Conservation (phyloP, 2,329 filamentous ascomycete species). For the Sclerotinia minor region DNA sequence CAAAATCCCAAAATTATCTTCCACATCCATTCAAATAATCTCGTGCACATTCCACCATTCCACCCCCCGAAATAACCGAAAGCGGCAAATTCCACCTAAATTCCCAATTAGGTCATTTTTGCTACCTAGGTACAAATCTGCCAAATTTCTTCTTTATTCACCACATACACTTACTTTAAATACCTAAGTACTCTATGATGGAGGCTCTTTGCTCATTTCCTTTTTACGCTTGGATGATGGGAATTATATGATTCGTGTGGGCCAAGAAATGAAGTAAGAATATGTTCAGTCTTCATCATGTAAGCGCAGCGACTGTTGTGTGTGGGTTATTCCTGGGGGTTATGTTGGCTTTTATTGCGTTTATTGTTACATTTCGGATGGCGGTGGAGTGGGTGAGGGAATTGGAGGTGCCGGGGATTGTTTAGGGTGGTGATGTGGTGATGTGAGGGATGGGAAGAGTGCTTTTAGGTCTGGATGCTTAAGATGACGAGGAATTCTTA, state of each 20-base stretch:
- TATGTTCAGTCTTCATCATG: constrained; percentile 20
- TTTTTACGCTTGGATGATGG: not conserved
- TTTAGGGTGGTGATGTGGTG: not conserved
- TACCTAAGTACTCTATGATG: not conserved
- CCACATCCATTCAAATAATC: not conserved
- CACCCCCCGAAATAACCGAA: constrained; percentile 9
- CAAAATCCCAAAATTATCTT: not conserved
- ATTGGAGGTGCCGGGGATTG: constrained; percentile 2
- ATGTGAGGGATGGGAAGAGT: not conserved
- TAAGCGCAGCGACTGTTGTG: constrained; percentile 13
- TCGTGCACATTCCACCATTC: not conserved
- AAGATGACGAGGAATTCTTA: too few relatives aligned
- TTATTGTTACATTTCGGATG: constrained; percentile 20
- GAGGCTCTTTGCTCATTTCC: not conserved
- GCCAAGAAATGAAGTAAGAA: constrained; percentile 11
- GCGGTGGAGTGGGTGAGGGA: constrained; percentile 14
- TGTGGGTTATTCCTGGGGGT: constrained; percentile 20
- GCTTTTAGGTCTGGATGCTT: too few relatives aligned
- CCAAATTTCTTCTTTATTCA: not conserved
- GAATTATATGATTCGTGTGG: not conserved
- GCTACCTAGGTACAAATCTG: too few relatives aligned
- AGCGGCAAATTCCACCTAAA: not conserved
- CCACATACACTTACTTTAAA: not conserved
- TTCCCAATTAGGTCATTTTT: constrained; percentile 2
- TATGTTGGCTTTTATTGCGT: constrained; percentile 13